Base-by-base conservation (phyloP, 2,329 filamentous ascomycete genomes). In the Raffaelea ambrosiae region DNA sequence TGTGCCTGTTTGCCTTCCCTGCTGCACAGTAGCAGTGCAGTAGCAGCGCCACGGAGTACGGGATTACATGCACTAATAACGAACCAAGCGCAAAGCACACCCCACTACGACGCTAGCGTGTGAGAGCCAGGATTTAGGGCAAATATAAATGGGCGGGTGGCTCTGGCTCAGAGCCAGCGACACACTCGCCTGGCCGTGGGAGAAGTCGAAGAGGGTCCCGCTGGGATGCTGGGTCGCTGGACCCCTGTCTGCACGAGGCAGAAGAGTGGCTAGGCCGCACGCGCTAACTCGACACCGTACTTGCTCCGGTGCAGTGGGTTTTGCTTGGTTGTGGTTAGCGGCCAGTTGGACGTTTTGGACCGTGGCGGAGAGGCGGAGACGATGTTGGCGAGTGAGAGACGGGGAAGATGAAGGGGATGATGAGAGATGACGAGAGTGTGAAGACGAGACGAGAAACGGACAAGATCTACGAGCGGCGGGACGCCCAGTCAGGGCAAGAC, bases 251-350 rank as follows among this genome's bases (percentile, higher is more conserved):
- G 43, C 48, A 49, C 48, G 44, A 49, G 48, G 48, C 48, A 49
- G 47, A 35, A 38, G 21, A 33, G 29, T 18, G 33, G 23, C 48
- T 49, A 49, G 40, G n/a, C 33, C 20, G 18, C 5, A n/a, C 40
- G 35, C 35, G 26, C 48, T 49, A 49, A 49, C 48, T 49, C 48
- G 48, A 49, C 43, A 49, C 20, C 44, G 48, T 46, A 46, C 44
- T 49, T 38, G 40, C 48, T 49, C 48, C 48, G 48, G 40, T 29
- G 18, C 48, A 40, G 48, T 46, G 48, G 47, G 33, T 38, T 38
- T 38, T 9, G 14, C 18, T 38, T 38, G 35, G 35, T 38, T 38
- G 8, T 5, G 35, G 35, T 38, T 38, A 38, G 35, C 18, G 35
- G 35, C 8, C 26, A 7, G 26, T 29, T 29, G 26, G 26, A 29